phyloP scores from a whole-genome alignment of 1,139 yeast species.

The Geotrichum klebahnii region DNA sequence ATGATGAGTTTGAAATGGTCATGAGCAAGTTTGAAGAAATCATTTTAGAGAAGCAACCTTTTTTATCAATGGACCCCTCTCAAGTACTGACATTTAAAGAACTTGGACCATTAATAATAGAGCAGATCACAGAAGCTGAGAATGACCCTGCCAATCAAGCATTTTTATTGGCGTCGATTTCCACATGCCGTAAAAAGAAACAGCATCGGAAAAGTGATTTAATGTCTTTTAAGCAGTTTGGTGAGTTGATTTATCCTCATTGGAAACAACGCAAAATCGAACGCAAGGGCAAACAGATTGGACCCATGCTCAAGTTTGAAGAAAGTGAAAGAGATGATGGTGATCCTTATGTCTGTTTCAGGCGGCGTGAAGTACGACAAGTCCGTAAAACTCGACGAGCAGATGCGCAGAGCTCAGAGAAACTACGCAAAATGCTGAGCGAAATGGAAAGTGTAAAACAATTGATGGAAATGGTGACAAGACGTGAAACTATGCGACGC shows the following conservation, averaged over 20 bases:
- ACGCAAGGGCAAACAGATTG: conserved; percentile 65
- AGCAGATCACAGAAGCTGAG: conserved; percentile 33
- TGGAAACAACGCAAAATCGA: conserved; percentile 74
- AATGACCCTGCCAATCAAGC: conserved; percentile 39
- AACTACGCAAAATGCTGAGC: conserved; percentile 65
- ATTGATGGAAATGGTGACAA: conserved; percentile 63
- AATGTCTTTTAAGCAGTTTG: conserved; percentile 58
- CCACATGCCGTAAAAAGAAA: conserved; percentile 11
- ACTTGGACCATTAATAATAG: conserved; percentile 41
- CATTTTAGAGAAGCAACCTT: conserved; percentile 81
- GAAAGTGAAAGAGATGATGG: conserved; percentile 86
- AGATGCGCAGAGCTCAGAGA: conserved; percentile 84
- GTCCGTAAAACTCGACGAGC: conserved; percentile 95
- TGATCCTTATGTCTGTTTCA: conserved; percentile 92
- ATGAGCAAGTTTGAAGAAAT: conserved; percentile 71
- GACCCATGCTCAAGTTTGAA: conserved; percentile 77
- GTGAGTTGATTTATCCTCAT: conserved; percentile 67
- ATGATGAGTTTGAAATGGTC: conserved; percentile 79
- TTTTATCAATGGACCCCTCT: conserved; percentile 75
- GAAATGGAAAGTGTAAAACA: conserved; percentile 77
- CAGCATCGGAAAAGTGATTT: conserved; percentile 38
- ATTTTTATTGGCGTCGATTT: conserved; percentile 29
- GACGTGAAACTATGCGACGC: conserved; percentile 63
- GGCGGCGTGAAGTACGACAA: conserved; percentile 92
- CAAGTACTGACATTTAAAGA: conserved; percentile 71